Percentiles rank a stretch among this genome's conserved stretches.
phyloP scores from a whole-genome alignment of 495 filamentous ascomycete species.

The Chaetomidium leptoderma region DNA sequence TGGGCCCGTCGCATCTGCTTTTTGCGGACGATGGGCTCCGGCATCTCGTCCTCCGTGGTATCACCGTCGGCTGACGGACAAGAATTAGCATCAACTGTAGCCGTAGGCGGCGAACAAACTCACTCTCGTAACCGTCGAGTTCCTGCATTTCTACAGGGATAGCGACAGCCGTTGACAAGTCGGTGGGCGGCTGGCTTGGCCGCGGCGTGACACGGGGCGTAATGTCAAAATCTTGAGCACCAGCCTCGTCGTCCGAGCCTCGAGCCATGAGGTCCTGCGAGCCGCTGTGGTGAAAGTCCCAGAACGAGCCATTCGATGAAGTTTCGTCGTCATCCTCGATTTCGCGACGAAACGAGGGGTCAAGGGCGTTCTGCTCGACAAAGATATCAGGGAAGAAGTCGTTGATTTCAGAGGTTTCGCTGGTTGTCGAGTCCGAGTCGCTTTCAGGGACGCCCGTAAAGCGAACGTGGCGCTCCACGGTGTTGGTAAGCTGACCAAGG shows the following conservation, averaged over 20 bases:
- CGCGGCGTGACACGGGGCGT: constrained; percentile 40
- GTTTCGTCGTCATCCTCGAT: constrained; percentile 57
- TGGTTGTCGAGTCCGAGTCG: constrained; percentile 45
- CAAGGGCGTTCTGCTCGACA: constrained; percentile 63
- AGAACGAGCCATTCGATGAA: constrained; percentile 44
- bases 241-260: constrained; percentile 34
- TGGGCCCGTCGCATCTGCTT: constrained; percentile 46
- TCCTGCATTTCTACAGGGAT: constrained; percentile 42
- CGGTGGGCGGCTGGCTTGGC: constrained; percentile 47
- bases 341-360: constrained; percentile 63
- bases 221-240: constrained; percentile 9
- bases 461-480: constrained; percentile 49
- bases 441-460: constrained; percentile 47
- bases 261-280: constrained; percentile 22
- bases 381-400: constrained; percentile 68
- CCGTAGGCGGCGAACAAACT: constrained; percentile 37
- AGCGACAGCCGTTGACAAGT: constrained; percentile 42
- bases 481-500: constrained; percentile 43
- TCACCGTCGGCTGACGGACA: constrained; percentile 67
- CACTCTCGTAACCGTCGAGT: constrained; percentile 79
- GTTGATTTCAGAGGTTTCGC: constrained; percentile 41
- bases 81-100: constrained; percentile 49
- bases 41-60: constrained; percentile 78
- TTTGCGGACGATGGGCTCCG: constrained; percentile 53
- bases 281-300: constrained; percentile 40